These are phyloP conservation scores for Pseudevernia furfuracea DNA, from an alignment of 495 filamentous ascomycete genomes.

Conservation along the genomic window DNA sequence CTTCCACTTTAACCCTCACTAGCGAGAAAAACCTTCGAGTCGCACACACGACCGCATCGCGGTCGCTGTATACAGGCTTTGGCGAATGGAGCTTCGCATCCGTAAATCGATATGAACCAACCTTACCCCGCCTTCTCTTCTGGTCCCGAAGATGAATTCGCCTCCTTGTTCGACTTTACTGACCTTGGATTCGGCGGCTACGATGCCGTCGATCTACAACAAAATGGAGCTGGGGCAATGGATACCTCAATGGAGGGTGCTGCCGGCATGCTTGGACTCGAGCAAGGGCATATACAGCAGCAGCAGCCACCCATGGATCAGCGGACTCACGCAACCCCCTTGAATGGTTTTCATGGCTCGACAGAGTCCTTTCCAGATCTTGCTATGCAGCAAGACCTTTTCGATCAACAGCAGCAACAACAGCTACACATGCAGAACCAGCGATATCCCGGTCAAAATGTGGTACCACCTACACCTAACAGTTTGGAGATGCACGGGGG, in stretches of 20 bases:
- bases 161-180: slow-evolving; percentile 47
- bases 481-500: slow-evolving; percentile 80
- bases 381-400: slow-evolving; percentile 23
- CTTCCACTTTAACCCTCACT: not conserved
- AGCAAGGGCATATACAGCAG: slow-evolving; percentile 26
- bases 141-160: slow-evolving; percentile 43
- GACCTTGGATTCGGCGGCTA: slow-evolving; percentile 41
- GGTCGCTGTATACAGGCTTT: not conserved
- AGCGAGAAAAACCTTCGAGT: not conserved
- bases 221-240: slow-evolving; percentile 19
- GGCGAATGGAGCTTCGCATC: slow-evolving; percentile 21
- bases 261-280: slow-evolving; percentile 16
- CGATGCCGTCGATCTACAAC: slow-evolving; percentile 33
- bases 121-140: slow-evolving; percentile 22
- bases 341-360: slow-evolving; percentile 37
- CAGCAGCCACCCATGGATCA: slow-evolving; percentile 32
- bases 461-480: slow-evolving; percentile 87
- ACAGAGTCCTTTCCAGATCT: slow-evolving; percentile 21
- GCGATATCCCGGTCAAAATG: slow-evolving; percentile 47
- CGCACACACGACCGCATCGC: slow-evolving; percentile 6
- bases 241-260: slow-evolving; percentile 18
- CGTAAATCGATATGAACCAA: slow-evolving; percentile 21
- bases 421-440: slow-evolving; percentile 44
- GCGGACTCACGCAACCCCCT: slow-evolving; percentile 27
- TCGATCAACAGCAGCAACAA: slow-evolving; percentile 27